These are phyloP conservation scores for Cladorrhinum sp. DNA, from an alignment of 2,329 filamentous ascomycete genomes.

Conservation along the genomic window DNA sequence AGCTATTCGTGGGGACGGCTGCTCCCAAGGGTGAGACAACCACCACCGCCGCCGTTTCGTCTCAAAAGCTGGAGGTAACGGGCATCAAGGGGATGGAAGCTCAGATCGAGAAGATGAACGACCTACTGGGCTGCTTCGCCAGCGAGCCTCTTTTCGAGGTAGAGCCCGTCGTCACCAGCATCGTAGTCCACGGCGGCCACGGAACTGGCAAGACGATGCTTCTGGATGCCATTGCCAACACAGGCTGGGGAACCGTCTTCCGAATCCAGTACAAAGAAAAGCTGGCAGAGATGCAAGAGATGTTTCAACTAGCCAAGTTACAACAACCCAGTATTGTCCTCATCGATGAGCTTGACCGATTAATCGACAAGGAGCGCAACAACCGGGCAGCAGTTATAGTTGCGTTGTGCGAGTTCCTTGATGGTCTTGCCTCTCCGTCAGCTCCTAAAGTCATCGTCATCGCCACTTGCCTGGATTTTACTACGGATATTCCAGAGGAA, in stretches of 20 bases:
- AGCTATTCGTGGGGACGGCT: constrained; percentile 34
- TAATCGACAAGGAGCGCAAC: constrained; percentile 60
- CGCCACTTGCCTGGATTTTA: constrained; percentile 68
- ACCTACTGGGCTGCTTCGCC: constrained; percentile 58
- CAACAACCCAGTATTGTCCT: constrained; percentile 74
- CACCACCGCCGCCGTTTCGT: constrained; percentile 9
- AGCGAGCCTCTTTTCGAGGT: constrained; percentile 29
- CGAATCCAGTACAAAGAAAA: constrained; percentile 57
- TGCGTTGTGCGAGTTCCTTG: constrained; percentile 53
- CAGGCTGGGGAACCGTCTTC: constrained; percentile 68
- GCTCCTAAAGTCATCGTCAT: constrained; percentile 66
- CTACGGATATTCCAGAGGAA: constrained; percentile 67
- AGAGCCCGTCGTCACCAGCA: constrained; percentile 42
- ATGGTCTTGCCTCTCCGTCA: constrained; percentile 42
- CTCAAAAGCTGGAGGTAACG: constrained; percentile 43
- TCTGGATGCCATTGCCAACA: constrained; percentile 62
- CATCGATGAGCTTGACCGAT: constrained; percentile 71
- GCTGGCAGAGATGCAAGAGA: constrained; percentile 57
- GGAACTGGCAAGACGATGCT: constrained; percentile 84
- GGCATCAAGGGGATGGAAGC: constrained; percentile 65
- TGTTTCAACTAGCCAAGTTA: constrained; percentile 66
- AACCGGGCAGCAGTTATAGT: constrained; percentile 50
- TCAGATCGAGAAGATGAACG: constrained; percentile 65
- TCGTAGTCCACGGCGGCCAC: constrained; percentile 75
- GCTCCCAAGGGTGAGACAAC: constrained; percentile 18